These are phyloP conservation scores for Pythium vanterpoolii DNA, from an alignment of 352 stramenopile genomes.

Conservation along the genomic window DNA sequence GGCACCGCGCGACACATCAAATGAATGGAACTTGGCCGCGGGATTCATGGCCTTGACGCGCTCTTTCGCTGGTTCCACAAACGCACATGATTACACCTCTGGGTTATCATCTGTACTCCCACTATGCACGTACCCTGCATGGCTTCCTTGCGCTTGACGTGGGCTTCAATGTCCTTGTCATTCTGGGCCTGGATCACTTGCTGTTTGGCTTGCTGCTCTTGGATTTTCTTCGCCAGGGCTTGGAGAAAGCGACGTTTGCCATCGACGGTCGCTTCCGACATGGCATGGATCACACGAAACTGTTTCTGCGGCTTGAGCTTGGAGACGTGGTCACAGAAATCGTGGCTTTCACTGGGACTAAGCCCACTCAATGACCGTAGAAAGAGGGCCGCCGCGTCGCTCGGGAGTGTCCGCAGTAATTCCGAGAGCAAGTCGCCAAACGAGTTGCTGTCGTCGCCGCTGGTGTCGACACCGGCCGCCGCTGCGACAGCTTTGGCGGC, in stretches of 20 bases:
- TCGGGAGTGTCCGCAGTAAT: constrained; percentile 67
- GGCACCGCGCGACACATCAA: constrained; percentile 56
- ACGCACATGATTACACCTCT: background rate
- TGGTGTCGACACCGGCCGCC: constrained; percentile 20
- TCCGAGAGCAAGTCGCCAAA: constrained; percentile 80
- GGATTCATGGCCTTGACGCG: constrained; percentile 70
- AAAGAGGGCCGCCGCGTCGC: constrained; percentile 68
- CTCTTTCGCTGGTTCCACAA: constrained; percentile 34
- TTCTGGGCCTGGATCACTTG: constrained; percentile 44
- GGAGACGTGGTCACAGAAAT: constrained; percentile 74
- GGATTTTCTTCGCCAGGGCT: constrained; percentile 70
- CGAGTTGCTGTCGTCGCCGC: constrained; percentile 28
- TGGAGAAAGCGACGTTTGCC: constrained; percentile 80
- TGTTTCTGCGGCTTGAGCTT: constrained; percentile 78
- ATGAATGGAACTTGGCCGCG: constrained; percentile 67
- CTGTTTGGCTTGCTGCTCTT: constrained; percentile 56
- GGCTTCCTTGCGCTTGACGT: constrained; percentile 71
- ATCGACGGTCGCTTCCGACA: constrained; percentile 72
- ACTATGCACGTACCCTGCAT: constrained; percentile 39
- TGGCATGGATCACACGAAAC: constrained; percentile 83
- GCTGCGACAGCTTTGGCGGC: constrained; percentile 18
- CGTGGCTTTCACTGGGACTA: constrained; percentile 63
- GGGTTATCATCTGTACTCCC: background rate
- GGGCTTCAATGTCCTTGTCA: constrained; percentile 58
- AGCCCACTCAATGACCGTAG: constrained; percentile 73